phyloP scores from a whole-genome alignment of 2,329 filamentous ascomycete genomes.

The Paecilomyces sp. region DNA sequence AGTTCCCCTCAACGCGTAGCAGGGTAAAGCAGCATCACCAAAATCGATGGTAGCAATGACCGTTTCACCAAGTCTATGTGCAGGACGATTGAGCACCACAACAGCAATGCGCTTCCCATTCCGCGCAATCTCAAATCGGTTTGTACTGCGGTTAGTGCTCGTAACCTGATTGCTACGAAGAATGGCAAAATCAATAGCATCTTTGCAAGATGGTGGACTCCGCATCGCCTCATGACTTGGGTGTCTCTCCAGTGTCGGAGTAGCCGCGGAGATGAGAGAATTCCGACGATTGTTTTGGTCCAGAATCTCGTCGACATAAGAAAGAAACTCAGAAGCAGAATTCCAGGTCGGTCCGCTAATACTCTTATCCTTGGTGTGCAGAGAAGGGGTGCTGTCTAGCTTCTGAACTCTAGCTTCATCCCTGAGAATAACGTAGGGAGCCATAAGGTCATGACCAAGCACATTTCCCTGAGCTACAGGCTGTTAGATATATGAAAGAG shows the following conservation, averaged over 20 bases:
- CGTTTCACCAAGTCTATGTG: constrained; percentile 82
- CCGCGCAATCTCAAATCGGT: constrained; percentile 89
- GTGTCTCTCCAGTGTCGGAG: constrained; percentile 56
- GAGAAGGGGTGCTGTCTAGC: constrained; percentile 33
- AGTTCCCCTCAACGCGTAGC: constrained; percentile 75
- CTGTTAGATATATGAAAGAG: constrained; percentile 13
- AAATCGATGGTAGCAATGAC: constrained; percentile 84
- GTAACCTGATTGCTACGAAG: constrained; percentile 67
- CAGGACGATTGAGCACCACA: constrained; percentile 78
- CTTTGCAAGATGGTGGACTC: constrained; percentile 59
- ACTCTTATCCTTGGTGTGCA: constrained; percentile 31
- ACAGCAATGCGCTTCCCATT: constrained; percentile 88
- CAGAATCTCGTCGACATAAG: constrained; percentile 70
- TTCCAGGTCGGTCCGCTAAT: constrained; percentile 37
- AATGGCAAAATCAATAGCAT: constrained; percentile 86
- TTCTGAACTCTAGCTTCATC: constrained; percentile 67
- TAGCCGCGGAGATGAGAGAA: constrained; percentile 56
- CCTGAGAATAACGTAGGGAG: constrained; percentile 79
- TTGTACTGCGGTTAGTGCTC: constrained; percentile 70
- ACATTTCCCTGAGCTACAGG: constrained; percentile 64
- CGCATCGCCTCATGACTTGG: constrained; percentile 45
- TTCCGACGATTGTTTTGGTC: constrained; percentile 48
- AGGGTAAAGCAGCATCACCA: constrained; percentile 65
- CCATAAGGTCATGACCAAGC: constrained; percentile 88
- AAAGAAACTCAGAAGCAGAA: constrained; percentile 59